Evolutionary conservation across 2,329 filamentous ascomycete genomes (phyloP).

Genomic region (Botrytis elliptica): DNA sequence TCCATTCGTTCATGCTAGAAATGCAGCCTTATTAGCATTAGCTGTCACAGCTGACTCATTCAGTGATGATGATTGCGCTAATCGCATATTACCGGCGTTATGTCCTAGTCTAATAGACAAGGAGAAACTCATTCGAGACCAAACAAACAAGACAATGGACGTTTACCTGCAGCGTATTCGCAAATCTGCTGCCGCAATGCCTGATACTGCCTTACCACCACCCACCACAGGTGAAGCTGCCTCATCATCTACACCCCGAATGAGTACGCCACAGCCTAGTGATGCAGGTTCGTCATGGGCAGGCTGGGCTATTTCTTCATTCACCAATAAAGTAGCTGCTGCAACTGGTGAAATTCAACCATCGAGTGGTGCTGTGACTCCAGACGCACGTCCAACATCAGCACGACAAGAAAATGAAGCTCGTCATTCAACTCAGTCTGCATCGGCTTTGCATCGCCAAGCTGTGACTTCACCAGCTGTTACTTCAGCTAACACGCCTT

Average conservation of each 20-base stretch:
- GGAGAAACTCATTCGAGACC: conserved; percentile 90
- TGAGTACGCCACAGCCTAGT: conserved; percentile 72
- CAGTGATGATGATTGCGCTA: conserved; percentile 83
- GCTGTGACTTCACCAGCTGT: conserved; percentile 53
- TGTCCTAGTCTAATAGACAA: conserved; percentile 88
- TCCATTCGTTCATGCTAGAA: conserved; percentile 91
- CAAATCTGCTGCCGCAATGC: conserved; percentile 74
- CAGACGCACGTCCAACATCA: conserved; percentile 45
- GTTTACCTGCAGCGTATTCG: conserved; percentile 79
- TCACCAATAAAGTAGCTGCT: conserved; percentile 87
- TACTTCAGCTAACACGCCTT: conserved; percentile 47
- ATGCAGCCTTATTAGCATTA: conserved; percentile 82
- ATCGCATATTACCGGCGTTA: conserved; percentile 77
- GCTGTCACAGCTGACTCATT: conserved; percentile 84
- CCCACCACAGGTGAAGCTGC: conserved; percentile 50
- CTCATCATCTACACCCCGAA: conserved; percentile 59
- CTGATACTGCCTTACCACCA: conserved; percentile 75
- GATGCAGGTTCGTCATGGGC: conserved; percentile 72
- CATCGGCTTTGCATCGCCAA: conserved; percentile 60
- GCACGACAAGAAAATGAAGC: conserved; percentile 44
- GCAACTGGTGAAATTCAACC: conserved; percentile 82
- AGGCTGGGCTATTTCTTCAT: conserved; percentile 97
- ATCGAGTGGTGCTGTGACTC: conserved; percentile 45
- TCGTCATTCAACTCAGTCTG: conserved; percentile 44
- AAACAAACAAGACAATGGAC: conserved; percentile 86